phyloP scores from a whole-genome alignment of 345 rosid genomes.

The Pugionium cornutum region DNA sequence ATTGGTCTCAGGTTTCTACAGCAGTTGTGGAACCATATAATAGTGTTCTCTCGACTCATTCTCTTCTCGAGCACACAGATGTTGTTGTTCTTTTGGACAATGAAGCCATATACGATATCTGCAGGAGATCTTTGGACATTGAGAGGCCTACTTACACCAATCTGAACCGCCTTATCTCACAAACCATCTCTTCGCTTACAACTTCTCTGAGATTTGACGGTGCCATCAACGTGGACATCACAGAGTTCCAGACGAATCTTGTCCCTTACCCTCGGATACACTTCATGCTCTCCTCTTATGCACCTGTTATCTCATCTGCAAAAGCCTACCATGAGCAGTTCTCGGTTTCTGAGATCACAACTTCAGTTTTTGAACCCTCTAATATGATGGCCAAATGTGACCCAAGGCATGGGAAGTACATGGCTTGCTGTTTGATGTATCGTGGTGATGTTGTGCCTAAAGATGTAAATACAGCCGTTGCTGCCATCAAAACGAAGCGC shows the following conservation, averaged over 20 bases:
- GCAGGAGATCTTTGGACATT: conserved; percentile 73
- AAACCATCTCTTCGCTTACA: conserved; percentile 73
- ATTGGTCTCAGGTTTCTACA: conserved; percentile 63
- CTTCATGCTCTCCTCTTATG: conserved; percentile 86
- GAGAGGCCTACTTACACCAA: conserved; percentile 78
- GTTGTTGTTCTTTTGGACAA: conserved; percentile 37
- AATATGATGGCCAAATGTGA: conserved; percentile 92
- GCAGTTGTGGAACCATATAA: conserved; percentile 63
- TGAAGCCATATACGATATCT: conserved; percentile 84
- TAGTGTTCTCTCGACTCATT: conserved; percentile 53
- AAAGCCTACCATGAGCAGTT: conserved; percentile 84
- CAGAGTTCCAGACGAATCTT: conserved; percentile 82
- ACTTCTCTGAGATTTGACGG: conserved; percentile 83
- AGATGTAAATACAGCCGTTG: conserved; percentile 80
- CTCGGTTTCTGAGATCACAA: conserved; percentile 77
- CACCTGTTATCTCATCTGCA: conserved; percentile 74
- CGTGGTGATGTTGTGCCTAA: conserved; percentile 83
- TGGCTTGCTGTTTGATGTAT: conserved; percentile 87
- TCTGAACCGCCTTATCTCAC: conserved; percentile 76
- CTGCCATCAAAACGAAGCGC: conserved; percentile 74
- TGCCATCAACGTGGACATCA: conserved; percentile 77
- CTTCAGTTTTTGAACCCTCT: conserved; percentile 74
- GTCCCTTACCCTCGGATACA: conserved; percentile 87
- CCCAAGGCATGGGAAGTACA: conserved; percentile 31
- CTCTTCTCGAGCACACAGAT: conserved; percentile 83